These are phyloP conservation scores for Arthrobotrys sinensis DNA, from an alignment of 2,329 filamentous ascomycete genomes.

Conservation along the genomic window DNA sequence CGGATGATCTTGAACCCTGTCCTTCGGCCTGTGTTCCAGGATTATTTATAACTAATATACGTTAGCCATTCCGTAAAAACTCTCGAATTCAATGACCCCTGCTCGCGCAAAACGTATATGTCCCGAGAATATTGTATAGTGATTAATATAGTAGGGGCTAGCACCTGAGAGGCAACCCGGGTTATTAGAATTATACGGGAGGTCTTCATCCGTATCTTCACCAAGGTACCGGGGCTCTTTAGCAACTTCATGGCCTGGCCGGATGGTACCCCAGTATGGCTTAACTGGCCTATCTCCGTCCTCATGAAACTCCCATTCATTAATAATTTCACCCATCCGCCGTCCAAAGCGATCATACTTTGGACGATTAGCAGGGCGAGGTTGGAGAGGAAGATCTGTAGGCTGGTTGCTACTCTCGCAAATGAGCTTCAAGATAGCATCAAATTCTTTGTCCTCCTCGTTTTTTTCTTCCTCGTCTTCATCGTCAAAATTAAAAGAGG, in stretches of 20 bases:
- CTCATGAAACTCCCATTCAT: not conserved
- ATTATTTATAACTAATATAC: constrained; percentile 4
- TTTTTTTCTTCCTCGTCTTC: constrained; percentile 5
- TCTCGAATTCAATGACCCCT: not conserved
- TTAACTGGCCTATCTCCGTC: not conserved
- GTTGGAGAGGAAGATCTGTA: not conserved
- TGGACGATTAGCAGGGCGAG: constrained; percentile 18
- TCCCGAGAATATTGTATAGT: constrained; percentile 6
- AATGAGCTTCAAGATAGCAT: too few species aligned
- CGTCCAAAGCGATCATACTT: constrained; percentile 25
- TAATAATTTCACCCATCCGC: constrained; percentile 31
- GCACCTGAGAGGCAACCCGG: not conserved
- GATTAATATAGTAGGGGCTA: constrained; percentile 4
- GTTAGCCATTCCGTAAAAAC: constrained; percentile 10
- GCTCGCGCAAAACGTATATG: not conserved
- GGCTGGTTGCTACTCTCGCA: not conserved
- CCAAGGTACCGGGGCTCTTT: constrained; percentile 35
- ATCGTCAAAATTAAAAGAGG: constrained; percentile 28
- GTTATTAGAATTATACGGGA: not conserved
- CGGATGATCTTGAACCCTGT: not conserved
- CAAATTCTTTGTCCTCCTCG: too few species aligned
- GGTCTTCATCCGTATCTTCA: not conserved
- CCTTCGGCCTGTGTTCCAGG: not conserved
- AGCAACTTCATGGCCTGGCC: constrained; percentile 37
- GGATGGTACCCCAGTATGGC: constrained; percentile 40